Evolutionary conservation across 1,284 basidiomycete genomes (phyloP).

Genomic region (Apiotrichum gamsii): DNA sequence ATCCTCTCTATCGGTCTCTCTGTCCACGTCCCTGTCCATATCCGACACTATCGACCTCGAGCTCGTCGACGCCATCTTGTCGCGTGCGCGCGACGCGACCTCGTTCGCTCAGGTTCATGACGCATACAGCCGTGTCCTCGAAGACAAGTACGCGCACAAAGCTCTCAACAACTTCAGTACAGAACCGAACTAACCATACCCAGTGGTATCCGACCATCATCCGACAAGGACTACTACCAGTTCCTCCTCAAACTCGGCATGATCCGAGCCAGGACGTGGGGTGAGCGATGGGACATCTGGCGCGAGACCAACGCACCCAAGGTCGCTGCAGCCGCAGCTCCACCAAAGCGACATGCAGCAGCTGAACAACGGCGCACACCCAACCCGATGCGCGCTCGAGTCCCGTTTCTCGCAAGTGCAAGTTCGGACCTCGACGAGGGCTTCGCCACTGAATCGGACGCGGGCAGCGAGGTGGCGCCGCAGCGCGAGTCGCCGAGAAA

Average conservation of each 20-base stretch:
- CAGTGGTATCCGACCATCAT: conserved; percentile 34
- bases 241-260: conserved; percentile 46
- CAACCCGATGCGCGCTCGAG: conserved; percentile 18
- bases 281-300: conserved; percentile 44
- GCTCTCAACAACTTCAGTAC: neutral
- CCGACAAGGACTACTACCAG: conserved; percentile 41
- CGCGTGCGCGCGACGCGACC: conserved; percentile 31
- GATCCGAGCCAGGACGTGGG: conserved; percentile 42
- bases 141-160: conserved; percentile 27
- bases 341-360: neutral
- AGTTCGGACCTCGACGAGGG: conserved; percentile 43
- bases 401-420: conserved; percentile 40
- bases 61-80: conserved; percentile 39
- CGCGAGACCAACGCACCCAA: conserved; percentile 4
- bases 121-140: conserved; percentile 33
- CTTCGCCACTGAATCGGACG: conserved; percentile 15
- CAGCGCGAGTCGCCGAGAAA: conserved; percentile 9
- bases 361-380: neutral
- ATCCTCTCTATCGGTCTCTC: conserved; percentile 1
- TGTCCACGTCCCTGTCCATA: conserved; percentile 24
- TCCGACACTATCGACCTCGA: conserved; percentile 37
- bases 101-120: conserved; percentile 36
- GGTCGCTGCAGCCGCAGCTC: neutral
- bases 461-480: conserved; percentile 3
- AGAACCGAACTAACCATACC: conserved; percentile 1